These are phyloP conservation scores for Entoloma clypeatum DNA, from an alignment of 1,284 basidiomycete genomes.

Conservation along the genomic window DNA sequence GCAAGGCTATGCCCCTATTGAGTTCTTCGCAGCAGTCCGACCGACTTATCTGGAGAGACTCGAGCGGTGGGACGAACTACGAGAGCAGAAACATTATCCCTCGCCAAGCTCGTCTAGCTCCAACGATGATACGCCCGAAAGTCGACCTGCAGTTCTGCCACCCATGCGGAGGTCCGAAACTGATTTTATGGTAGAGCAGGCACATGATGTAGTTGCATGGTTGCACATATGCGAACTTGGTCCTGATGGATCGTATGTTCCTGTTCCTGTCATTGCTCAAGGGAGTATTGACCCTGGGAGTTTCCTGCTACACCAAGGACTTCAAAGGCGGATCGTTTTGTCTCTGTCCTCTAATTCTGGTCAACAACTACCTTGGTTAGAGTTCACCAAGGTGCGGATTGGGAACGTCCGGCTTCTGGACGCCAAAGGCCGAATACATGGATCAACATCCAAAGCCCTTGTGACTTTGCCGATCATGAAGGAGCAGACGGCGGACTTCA, in stretches of 20 bases:
- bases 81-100: slow-evolving; percentile 56
- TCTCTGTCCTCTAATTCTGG: slow-evolving; percentile 87
- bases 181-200: slow-evolving; percentile 86
- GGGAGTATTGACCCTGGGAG: slow-evolving; percentile 80
- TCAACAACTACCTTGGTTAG: slow-evolving; percentile 81
- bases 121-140: slow-evolving; percentile 31
- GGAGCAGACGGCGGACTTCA: slow-evolving; percentile 70
- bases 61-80: slow-evolving; percentile 89
- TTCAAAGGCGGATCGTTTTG: slow-evolving; percentile 82
- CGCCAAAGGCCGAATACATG: slow-evolving; percentile 76
- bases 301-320: slow-evolving; percentile 88
- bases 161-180: slow-evolving; percentile 89
- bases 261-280: slow-evolving; percentile 80
- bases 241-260: slow-evolving; percentile 78
- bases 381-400: slow-evolving; percentile 72
- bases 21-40: slow-evolving; percentile 82
- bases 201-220: slow-evolving; percentile 86
- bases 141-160: slow-evolving; percentile 42
- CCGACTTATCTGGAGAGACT: slow-evolving; percentile 83
- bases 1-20: slow-evolving; percentile 76
- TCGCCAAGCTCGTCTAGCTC: slow-evolving; percentile 34
- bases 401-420: slow-evolving; percentile 87
- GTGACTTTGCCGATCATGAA: slow-evolving; percentile 71
- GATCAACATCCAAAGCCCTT: slow-evolving; percentile 63
- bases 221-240: slow-evolving; percentile 86